These are phyloP conservation scores for Pinus taeda DNA, from an alignment of 75 land plant genomes.

Conservation along the genomic window DNA sequence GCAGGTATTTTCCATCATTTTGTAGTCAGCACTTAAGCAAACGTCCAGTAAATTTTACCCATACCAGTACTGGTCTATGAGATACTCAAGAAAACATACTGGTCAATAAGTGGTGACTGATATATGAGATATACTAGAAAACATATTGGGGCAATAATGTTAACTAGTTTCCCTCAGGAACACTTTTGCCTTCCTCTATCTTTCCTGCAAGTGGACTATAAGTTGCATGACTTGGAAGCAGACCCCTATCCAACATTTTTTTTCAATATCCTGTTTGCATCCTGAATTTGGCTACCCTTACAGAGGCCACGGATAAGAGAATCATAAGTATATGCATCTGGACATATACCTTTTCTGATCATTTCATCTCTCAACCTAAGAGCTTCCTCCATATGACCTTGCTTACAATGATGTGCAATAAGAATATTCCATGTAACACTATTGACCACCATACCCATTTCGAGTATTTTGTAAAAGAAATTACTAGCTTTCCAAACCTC, in stretches of 20 bases:
- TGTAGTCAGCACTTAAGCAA: no score
- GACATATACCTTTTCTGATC: slow-evolving; percentile 25
- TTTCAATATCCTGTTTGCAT: slow-evolving; percentile 24
- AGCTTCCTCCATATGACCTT: slow-evolving; percentile 35
- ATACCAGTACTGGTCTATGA: not conserved
- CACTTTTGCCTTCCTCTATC: no score
- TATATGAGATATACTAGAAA: not conserved
- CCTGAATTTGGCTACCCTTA: slow-evolving; percentile 43
- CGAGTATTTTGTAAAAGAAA: slow-evolving; percentile 33
- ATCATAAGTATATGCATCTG: slow-evolving; percentile 45
- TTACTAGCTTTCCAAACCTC: slow-evolving; percentile 18
- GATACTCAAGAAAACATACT: no score
- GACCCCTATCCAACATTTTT: slow-evolving; percentile 27
- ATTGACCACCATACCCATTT: slow-evolving; percentile 33
- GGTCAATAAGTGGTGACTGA: no score
- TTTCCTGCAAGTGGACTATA: slow-evolving; percentile 19
- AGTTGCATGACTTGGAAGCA: slow-evolving; percentile 33
- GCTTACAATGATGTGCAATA: slow-evolving; percentile 26
- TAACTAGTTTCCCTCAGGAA: no score
- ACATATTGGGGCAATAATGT: no score
- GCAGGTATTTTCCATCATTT: no score
- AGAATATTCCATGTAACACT: slow-evolving; percentile 41
- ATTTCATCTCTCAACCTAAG: slow-evolving; percentile 28
- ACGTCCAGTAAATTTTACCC: no score
- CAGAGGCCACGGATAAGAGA: slow-evolving; percentile 43